A percentile compares a stretch with the other conserved stretches of the same genome.
Evolutionary conservation across 1,139 yeast species (phyloP).

Genomic region (Saccharomyces uvarum): DNA sequence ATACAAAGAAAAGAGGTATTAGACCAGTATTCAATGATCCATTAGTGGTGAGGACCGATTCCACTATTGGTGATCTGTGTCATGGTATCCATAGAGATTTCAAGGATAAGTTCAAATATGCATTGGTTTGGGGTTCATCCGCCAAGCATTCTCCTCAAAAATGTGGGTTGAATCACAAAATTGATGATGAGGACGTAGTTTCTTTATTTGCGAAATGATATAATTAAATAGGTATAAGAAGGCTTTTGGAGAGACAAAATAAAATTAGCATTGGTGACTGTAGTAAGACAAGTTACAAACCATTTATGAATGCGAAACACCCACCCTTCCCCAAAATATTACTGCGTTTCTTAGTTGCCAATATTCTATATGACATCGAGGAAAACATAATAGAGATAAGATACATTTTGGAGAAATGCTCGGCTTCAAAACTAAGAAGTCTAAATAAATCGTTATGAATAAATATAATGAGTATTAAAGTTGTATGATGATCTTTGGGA

Average conservation of each 20-base stretch:
- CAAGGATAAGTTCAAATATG: conserved; percentile 85
- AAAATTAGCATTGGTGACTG: background rate
- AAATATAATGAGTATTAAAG: too few relatives aligned
- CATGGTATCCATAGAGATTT: conserved; percentile 89
- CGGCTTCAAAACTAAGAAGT: too few relatives aligned
- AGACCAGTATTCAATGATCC: conserved; percentile 81
- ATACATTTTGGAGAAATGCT: too few relatives aligned
- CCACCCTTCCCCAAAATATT: too few relatives aligned
- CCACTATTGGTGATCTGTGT: conserved; percentile 80
- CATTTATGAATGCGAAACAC: background rate
- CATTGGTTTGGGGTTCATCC: conserved; percentile 93
- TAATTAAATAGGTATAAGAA: background rate
- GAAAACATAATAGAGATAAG: too few relatives aligned
- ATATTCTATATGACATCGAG: too few relatives aligned
- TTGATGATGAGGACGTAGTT: conserved; percentile 91
- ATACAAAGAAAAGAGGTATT: conserved; percentile 80
- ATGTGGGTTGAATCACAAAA: conserved; percentile 77
- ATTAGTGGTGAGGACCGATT: conserved; percentile 74
- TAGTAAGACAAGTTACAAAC: background rate
- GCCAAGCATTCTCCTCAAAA: conserved; percentile 95
- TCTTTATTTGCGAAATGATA: conserved; percentile 66
- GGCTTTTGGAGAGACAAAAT: background rate
- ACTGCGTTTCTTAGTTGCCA: too few relatives aligned
- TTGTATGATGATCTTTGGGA: too few relatives aligned
- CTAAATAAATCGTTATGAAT: too few relatives aligned